Evolutionary conservation across 768 basidiomycete genomes (phyloP), one percentile per base, ranked within the genome.

Genomic region (Collybiopsis confluens): DNA sequence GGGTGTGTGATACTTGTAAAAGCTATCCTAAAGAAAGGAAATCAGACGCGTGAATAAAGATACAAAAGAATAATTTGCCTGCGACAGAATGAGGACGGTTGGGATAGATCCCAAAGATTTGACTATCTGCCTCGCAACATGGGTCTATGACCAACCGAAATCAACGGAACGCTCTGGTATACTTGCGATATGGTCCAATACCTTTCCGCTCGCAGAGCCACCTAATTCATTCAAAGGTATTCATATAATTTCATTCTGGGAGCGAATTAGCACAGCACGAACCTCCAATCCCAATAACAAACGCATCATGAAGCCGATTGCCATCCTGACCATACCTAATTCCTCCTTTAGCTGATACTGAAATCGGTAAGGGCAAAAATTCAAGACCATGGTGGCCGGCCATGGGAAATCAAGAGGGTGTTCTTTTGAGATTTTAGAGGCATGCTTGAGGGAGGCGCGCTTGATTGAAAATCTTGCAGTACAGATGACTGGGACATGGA

Each of bases 171-270:
- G 55, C 45, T 18, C 41, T 38, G 5, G 30, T 13, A 33, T 33
- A 33, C 30, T 6, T 33, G 5, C 13, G 30, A 33, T 5, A 6
- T 33, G 5, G 47, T 40, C 18, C 30, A 70, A 54, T 59, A 87
- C 90, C 81, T 93, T 93, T 55, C 91, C 91, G 59, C 90, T 92
- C 2, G 88, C 90, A 55, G 90, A 92, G 10, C 90, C 90, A 45
- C 89, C 89, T 90, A 60, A 6, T 33, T 33, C 30, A 33, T 33
- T 33, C 30, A 33, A 13, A 5, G 30, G 30, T 13, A 33, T 33
- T 33, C 30, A 33, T 33, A 33, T 33, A 33, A 33, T 6, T 33
- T 13, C 5, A 13, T 33, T 33, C 5, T 33, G 30, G 30, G 30
- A n/a, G n/a, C n/a, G n/a, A n/a, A n/a, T n/a, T n/a, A 26, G 16